phyloP scores from a whole-genome alignment of 179 eudicot species.

The Amaranthus tricolor region DNA sequence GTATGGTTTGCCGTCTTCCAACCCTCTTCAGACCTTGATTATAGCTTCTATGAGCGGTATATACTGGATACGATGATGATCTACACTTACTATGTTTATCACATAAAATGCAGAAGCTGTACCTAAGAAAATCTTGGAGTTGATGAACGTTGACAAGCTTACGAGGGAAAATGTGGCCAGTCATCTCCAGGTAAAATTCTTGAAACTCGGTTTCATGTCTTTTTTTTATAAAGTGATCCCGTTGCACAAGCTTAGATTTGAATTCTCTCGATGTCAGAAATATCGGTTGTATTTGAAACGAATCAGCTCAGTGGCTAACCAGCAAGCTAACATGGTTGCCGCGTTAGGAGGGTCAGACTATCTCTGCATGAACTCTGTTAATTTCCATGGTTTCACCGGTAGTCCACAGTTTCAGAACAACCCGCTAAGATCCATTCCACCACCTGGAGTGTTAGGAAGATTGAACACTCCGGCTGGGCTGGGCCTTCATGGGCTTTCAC shows the following conservation, averaged over 20 bases:
- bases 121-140: slow-evolving; percentile 82
- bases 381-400: slow-evolving; percentile 36
- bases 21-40: neutral
- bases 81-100: neutral
- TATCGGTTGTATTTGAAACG: slow-evolving; percentile 59
- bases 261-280: slow-evolving; percentile 37
- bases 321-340: slow-evolving; percentile 64
- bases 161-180: slow-evolving; percentile 94
- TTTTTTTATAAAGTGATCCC: neutral
- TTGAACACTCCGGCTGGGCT: slow-evolving; percentile 53
- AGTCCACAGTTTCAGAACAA: slow-evolving; percentile 39
- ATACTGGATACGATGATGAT: neutral
- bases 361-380: slow-evolving; percentile 42
- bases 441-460: slow-evolving; percentile 52
- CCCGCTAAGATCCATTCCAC: slow-evolving; percentile 35
- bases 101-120: slow-evolving; percentile 70
- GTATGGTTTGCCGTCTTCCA: too few species aligned
- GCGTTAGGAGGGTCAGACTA: slow-evolving; percentile 51
- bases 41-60: neutral
- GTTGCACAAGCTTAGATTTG: slow-evolving; percentile 2
- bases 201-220: neutral
- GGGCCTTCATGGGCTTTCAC: slow-evolving; percentile 44
- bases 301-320: slow-evolving; percentile 53
- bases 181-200: slow-evolving; percentile 71
- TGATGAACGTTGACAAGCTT: slow-evolving; percentile 89